A percentile compares a stretch with the other conserved stretches of the same genome.
Evolutionary conservation across 163 green algal genomes (phyloP).

Genomic region (Scenedesmus sp.): DNA sequence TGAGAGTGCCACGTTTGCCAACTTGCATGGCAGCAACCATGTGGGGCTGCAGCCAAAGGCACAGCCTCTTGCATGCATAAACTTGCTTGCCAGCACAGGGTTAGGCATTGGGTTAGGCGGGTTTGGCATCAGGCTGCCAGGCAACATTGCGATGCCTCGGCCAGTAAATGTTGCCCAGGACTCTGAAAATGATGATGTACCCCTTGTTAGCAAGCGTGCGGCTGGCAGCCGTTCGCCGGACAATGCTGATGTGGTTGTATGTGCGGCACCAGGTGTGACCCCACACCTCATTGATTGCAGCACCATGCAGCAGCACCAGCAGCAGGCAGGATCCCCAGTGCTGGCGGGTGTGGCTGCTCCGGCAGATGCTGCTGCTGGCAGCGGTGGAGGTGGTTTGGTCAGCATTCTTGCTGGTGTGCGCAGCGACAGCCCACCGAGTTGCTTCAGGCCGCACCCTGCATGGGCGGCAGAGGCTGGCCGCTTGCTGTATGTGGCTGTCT

Average conservation of each 20-base stretch:
- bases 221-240: background rate
- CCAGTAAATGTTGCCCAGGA: background rate
- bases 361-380: background rate
- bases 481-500: slow-evolving; percentile 46
- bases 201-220: slow-evolving; percentile 22
- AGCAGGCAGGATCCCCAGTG: background rate
- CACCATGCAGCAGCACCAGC: background rate
- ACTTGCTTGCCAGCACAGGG: background rate
- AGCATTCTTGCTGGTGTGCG: background rate
- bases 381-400: background rate
- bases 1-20: background rate
- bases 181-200: slow-evolving; percentile 16
- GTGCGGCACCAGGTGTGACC: background rate
- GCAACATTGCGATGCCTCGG: background rate
- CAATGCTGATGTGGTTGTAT: background rate
- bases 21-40: background rate
- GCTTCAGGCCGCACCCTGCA: slow-evolving; percentile 32
- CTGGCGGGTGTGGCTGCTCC: background rate
- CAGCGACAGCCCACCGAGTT: background rate
- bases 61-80: background rate
- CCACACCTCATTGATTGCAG: background rate
- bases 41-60: background rate
- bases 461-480: background rate
- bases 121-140: background rate
- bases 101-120: background rate